These are phyloP conservation scores for Ophiostoma triangulosporum DNA, from an alignment of 2,329 filamentous ascomycete species.

Conservation along the genomic window DNA sequence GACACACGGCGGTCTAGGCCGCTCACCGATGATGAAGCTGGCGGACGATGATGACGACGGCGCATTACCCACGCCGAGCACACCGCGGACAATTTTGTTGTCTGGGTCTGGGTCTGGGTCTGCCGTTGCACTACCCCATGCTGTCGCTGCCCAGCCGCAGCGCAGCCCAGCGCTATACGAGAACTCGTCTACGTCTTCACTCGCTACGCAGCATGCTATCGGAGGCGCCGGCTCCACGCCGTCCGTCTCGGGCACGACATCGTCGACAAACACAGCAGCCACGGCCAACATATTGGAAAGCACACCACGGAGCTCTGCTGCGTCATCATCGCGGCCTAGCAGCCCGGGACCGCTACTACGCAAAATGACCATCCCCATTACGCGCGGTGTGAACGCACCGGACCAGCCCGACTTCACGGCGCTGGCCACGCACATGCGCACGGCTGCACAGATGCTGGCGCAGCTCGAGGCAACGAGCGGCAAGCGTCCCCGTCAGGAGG, in stretches of 20 bases:
- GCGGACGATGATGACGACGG: constrained; percentile 28
- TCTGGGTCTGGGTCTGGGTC: not conserved
- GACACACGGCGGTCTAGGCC: constrained; percentile 63
- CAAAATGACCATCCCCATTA: constrained; percentile 45
- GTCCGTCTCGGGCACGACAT: constrained; percentile 40
- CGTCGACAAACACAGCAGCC: constrained; percentile 45
- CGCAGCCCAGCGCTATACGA: not conserved
- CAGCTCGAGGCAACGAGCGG: constrained; percentile 70
- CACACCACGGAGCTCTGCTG: constrained; percentile 54
- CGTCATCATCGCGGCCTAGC: constrained; percentile 51
- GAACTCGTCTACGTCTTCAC: constrained; percentile 5
- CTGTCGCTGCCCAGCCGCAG: constrained; percentile 2
- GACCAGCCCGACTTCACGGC: constrained; percentile 74
- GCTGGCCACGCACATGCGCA: constrained; percentile 75
- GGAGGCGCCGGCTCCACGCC: constrained; percentile 22
- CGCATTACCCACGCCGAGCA: not conserved
- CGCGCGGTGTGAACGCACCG: constrained; percentile 34
- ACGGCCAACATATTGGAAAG: constrained; percentile 53
- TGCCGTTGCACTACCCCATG: not conserved
- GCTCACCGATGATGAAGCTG: constrained; percentile 53
- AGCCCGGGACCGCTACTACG: constrained; percentile 44
- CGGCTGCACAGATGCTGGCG: constrained; percentile 74
- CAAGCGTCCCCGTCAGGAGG: constrained; percentile 66
- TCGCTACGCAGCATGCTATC: constrained; percentile 6
- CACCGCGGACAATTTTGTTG: not conserved